Evolutionary conservation across 2,329 filamentous ascomycete species (phyloP).

Genomic region (Lithohypha guttulata): DNA sequence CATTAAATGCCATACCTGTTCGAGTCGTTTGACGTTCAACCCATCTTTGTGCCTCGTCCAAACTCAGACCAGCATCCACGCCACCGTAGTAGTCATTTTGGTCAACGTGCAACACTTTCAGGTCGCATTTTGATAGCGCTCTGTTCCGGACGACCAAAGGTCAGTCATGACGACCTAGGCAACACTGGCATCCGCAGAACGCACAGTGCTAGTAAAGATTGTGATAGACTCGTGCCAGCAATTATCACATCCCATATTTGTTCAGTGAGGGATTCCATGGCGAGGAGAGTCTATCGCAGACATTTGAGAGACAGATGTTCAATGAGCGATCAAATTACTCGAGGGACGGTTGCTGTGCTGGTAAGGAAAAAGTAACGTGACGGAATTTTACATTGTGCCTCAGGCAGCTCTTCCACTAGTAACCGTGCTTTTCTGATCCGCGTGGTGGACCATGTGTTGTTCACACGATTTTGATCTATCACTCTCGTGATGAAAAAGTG

Average conservation of each 20-base stretch:
- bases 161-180: slow-evolving; percentile 53
- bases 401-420: too few species aligned
- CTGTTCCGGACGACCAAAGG: slow-evolving; percentile 47
- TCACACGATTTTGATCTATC: too few species aligned
- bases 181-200: slow-evolving; percentile 21
- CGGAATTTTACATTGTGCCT: too few species aligned
- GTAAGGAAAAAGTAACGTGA: too few species aligned
- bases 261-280: slow-evolving; percentile 64
- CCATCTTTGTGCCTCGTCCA: slow-evolving; percentile 74
- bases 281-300: too few species aligned
- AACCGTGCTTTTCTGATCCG: too few species aligned
- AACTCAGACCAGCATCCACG: slow-evolving; percentile 70
- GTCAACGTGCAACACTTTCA: slow-evolving; percentile 85
- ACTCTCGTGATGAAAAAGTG: too few species aligned
- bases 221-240: slow-evolving; percentile 64
- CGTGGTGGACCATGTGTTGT: too few species aligned
- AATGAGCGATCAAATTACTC: too few species aligned
- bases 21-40: slow-evolving; percentile 33
- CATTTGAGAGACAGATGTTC: too few species aligned
- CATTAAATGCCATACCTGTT: slow-evolving; percentile 28
- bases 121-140: slow-evolving; percentile 81
- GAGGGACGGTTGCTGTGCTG: too few species aligned
- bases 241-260: slow-evolving; percentile 72
- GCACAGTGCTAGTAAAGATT: slow-evolving; percentile 71
- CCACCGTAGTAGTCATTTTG: slow-evolving; percentile 81